Percentiles rank a stretch among this genome's conserved stretches.
Conservation (phyloP, 805 yeast genomes). For the Candida quercuum region DNA sequence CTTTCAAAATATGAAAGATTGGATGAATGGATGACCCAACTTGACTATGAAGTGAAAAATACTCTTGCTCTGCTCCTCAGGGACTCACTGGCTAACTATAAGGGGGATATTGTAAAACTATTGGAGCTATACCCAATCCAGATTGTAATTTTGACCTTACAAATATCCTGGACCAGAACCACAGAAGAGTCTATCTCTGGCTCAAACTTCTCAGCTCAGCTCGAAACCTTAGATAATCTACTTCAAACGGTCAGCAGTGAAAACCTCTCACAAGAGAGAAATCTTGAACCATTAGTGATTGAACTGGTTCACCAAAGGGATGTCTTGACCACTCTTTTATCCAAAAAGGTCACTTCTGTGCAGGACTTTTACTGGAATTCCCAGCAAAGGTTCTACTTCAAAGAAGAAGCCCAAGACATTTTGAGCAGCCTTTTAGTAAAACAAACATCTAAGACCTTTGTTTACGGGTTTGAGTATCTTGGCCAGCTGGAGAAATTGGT, state of each 20-base stretch:
- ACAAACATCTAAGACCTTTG: slow-evolving; percentile 46
- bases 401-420: slow-evolving; percentile 16
- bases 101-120: slow-evolving; percentile 25
- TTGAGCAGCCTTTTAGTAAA: slow-evolving; percentile 35
- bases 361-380: slow-evolving; percentile 40
- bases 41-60: slow-evolving; percentile 49
- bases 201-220: slow-evolving; percentile 15
- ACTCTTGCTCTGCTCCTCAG: slow-evolving; percentile 38
- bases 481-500: slow-evolving; percentile 75
- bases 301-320: slow-evolving; percentile 61
- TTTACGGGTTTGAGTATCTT: slow-evolving; percentile 77
- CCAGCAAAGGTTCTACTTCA: slow-evolving; percentile 43
- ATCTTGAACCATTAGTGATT: slow-evolving; percentile 55
- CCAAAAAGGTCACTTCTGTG: slow-evolving; percentile 6
- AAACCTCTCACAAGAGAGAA: slow-evolving; percentile 30
- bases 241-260: slow-evolving; percentile 7
- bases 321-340: slow-evolving; percentile 24
- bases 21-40: slow-evolving; percentile 54
- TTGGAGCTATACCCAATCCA: slow-evolving; percentile 48
- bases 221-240: slow-evolving; percentile 8
- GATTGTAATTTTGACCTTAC: slow-evolving; percentile 46
- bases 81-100: slow-evolving; percentile 26
- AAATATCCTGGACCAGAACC: slow-evolving; percentile 47
- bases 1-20: slow-evolving; percentile 36
- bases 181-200: slow-evolving; percentile 29